These are phyloP conservation scores for Naganishia sp. DNA, from an alignment of 1,284 basidiomycete genomes.

Conservation along the genomic window DNA sequence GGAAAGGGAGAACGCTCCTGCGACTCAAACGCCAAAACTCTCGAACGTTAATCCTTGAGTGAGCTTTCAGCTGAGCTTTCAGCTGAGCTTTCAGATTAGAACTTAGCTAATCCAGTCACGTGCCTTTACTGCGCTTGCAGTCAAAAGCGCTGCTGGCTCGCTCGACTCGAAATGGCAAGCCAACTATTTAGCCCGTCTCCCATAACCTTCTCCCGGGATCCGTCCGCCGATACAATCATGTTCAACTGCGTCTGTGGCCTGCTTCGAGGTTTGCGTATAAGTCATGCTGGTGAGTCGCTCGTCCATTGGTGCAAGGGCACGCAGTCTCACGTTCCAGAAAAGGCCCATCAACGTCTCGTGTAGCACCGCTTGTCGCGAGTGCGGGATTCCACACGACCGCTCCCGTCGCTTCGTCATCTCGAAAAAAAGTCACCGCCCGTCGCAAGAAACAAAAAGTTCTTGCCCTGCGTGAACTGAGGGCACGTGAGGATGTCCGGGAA, in stretches of 20 bases:
- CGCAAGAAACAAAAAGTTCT: constrained; percentile 39
- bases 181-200: constrained; percentile 11
- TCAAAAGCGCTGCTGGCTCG: constrained; percentile 5
- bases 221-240: not conserved
- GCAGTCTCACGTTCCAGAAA: not conserved
- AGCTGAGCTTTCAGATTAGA: too few relatives aligned
- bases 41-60: not conserved
- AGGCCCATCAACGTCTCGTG: constrained; percentile 19
- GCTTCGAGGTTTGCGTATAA: constrained; percentile 13
- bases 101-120: constrained; percentile 3
- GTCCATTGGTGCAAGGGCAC: not conserved
- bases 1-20: too few relatives aligned
- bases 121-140: not conserved
- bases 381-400: constrained; percentile 40
- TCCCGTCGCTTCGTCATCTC: constrained; percentile 30
- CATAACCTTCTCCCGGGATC: not conserved
- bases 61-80: not conserved
- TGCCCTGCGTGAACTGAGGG: constrained; percentile 32
- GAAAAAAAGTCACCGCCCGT: constrained; percentile 39
- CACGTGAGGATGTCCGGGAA: constrained; percentile 30
- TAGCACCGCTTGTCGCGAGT: constrained; percentile 23
- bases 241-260: constrained; percentile 15
- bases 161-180: constrained; percentile 10
- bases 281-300: constrained; percentile 15
- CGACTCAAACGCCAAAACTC: too few relatives aligned